These are phyloP conservation scores for Leccinellum luteum DNA, from an alignment of 768 basidiomycete genomes.

Conservation along the genomic window DNA sequence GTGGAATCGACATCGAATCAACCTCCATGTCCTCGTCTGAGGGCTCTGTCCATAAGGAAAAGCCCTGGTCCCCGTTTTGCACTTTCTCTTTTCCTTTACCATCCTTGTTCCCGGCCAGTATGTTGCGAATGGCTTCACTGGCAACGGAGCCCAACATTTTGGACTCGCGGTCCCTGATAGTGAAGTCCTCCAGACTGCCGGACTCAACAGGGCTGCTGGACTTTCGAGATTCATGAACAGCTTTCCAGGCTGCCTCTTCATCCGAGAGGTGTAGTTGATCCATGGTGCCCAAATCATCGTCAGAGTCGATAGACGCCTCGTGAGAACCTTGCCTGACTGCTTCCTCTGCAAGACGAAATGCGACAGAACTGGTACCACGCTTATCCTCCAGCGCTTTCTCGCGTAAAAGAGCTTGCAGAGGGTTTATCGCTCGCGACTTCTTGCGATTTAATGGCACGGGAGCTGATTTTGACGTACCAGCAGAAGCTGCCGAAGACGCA, in stretches of 20 bases:
- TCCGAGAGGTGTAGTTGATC: constrained; percentile 26
- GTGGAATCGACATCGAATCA: constrained; percentile 8
- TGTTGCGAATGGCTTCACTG: constrained; percentile 42
- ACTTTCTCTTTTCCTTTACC: constrained; percentile 29
- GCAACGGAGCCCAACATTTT: constrained; percentile 29
- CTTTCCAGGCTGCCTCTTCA: constrained; percentile 40
- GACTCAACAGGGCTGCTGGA: constrained; percentile 14
- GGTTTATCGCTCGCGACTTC: constrained; percentile 37
- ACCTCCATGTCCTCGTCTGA: constrained; percentile 21
- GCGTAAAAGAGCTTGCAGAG: constrained; percentile 52
- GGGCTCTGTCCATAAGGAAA: constrained; percentile 33
- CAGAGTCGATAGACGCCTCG: constrained; percentile 17
- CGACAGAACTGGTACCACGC: constrained; percentile 38
- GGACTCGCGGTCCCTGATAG: constrained; percentile 36
- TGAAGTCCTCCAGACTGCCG: constrained; percentile 29
- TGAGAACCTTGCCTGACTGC: constrained; percentile 33
- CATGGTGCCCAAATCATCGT: constrained; percentile 16
- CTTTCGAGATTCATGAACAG: constrained; percentile 29
- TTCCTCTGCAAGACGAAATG: constrained; percentile 46
- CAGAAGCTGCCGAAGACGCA: constrained; percentile 4
- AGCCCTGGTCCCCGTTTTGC: constrained; percentile 23
- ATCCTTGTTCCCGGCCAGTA: constrained; percentile 42
- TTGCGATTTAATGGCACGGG: constrained; percentile 12
- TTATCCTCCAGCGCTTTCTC: constrained; percentile 42
- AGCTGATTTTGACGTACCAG: neutral